Evolutionary conservation across 2,329 filamentous ascomycete genomes (phyloP).

Genomic region (Apiospora koreana): DNA sequence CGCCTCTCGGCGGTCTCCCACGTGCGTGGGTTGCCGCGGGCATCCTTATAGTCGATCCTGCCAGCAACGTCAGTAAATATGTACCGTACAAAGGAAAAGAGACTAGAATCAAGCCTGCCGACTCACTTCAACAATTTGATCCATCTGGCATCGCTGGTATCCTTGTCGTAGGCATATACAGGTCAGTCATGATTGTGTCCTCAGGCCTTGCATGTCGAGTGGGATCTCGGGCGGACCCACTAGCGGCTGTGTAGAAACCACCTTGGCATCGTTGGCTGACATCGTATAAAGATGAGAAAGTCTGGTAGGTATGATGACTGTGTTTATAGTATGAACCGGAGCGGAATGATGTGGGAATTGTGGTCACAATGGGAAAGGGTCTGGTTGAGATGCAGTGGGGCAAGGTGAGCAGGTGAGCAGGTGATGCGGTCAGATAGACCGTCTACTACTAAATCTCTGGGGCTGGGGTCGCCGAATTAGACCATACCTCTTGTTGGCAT

Average conservation of each 20-base stretch:
- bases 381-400: neutral
- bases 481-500: neutral
- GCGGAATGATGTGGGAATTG: neutral
- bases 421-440: neutral
- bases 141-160: conserved; percentile 15
- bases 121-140: conserved; percentile 13
- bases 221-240: conserved; percentile 1
- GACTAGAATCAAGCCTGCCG: accelerated
- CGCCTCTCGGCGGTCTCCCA: conserved; percentile 76
- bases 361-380: neutral
- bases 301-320: neutral
- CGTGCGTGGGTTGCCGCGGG: conserved; percentile 56
- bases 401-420: neutral
- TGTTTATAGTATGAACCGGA: neutral
- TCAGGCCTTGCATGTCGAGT: neutral
- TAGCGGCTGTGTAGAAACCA: conserved; percentile 13
- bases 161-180: neutral
- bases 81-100: too few relatives aligned
- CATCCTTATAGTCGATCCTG: conserved; percentile 66
- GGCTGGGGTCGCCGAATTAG: too few relatives aligned
- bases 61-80: neutral
- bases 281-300: neutral
- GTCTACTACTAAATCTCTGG: neutral
- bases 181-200: neutral
- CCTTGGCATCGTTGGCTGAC: conserved; percentile 12